These are phyloP conservation scores for Trametes sp. DNA, from an alignment of 1,284 basidiomycete genomes.

Conservation along the genomic window DNA sequence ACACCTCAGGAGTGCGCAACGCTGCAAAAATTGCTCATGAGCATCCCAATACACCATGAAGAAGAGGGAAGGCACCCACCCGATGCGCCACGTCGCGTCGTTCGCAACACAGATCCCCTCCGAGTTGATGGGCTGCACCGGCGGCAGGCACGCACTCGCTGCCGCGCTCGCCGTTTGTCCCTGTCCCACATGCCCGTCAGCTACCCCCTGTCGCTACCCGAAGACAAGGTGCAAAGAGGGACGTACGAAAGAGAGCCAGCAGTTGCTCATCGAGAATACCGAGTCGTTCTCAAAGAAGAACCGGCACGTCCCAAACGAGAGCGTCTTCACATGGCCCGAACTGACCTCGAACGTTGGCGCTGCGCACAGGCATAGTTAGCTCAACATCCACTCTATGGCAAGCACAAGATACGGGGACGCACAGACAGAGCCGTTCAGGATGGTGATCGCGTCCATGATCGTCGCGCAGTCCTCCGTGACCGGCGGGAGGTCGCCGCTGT, in stretches of 20 bases:
- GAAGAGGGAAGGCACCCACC: constrained; percentile 25
- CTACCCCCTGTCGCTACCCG: too few species aligned
- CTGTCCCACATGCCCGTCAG: constrained; percentile 4
- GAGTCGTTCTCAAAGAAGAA: constrained; percentile 37
- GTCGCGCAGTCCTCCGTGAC: constrained; percentile 31
- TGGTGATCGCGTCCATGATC: constrained; percentile 34
- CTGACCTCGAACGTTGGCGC: constrained; percentile 34
- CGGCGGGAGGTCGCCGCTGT: constrained; percentile 31
- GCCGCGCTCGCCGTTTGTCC: constrained; percentile 25
- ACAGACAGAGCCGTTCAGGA: constrained; percentile 33
- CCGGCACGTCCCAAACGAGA: constrained; percentile 36
- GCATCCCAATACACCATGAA: too few species aligned
- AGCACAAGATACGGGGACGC: not conserved
- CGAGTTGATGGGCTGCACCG: constrained; percentile 34
- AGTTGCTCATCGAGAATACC: constrained; percentile 26
- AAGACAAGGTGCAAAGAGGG: too few species aligned
- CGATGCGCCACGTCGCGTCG: constrained; percentile 31
- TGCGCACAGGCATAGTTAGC: constrained; percentile 1
- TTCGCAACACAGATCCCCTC: constrained; percentile 31
- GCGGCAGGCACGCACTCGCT: constrained; percentile 33
- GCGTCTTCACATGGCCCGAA: constrained; percentile 32
- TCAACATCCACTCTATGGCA: not conserved
- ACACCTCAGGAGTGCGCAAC: constrained; percentile 14
- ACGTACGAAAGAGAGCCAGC: constrained; percentile 33
- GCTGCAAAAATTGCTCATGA: not conserved